phyloP scores from a whole-genome alignment of 2,329 filamentous ascomycete species.

The Pseudopyrenochaeta lycopersici region DNA sequence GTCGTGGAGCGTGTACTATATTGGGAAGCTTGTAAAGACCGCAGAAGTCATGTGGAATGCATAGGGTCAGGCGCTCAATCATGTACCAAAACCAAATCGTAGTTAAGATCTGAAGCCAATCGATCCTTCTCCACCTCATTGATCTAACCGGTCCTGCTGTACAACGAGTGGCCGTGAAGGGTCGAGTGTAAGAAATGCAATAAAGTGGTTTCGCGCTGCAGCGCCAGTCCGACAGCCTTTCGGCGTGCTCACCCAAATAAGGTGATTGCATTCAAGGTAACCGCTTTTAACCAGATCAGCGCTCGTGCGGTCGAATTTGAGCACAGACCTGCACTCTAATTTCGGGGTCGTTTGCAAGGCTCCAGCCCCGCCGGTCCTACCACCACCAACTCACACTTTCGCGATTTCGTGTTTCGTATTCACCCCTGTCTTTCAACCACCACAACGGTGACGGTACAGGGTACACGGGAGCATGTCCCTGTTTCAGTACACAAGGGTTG shows the following conservation, averaged over 20 bases:
- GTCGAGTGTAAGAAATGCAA: not conserved
- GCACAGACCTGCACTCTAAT: conserved; percentile 6
- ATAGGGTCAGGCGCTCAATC: no score
- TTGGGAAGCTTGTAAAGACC: no score
- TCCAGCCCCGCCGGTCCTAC: not conserved
- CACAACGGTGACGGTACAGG: conserved; percentile 9
- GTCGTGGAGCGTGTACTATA: no score
- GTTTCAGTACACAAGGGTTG: conserved; percentile 6
- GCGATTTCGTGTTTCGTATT: conserved; percentile 33
- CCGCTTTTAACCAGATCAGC: not conserved
- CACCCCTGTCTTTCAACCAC: conserved; percentile 27
- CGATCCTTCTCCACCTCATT: no score
- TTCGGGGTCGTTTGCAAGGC: not conserved
- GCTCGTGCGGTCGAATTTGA: not conserved
- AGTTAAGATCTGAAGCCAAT: no score
- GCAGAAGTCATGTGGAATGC: no score
- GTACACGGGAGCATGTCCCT: no score
- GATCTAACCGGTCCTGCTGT: no score
- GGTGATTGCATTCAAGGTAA: not conserved
- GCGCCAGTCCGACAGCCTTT: not conserved
- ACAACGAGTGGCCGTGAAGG: no score
- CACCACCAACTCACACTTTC: conserved; percentile 4
- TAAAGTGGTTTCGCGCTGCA: not conserved
- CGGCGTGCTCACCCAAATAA: not conserved
- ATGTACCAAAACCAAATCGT: no score